Percentiles rank a stretch among this genome's conserved stretches.
Evolutionary conservation across 2,329 filamentous ascomycete species (phyloP).

Genomic region (Cryoendolithus antarcticus): DNA sequence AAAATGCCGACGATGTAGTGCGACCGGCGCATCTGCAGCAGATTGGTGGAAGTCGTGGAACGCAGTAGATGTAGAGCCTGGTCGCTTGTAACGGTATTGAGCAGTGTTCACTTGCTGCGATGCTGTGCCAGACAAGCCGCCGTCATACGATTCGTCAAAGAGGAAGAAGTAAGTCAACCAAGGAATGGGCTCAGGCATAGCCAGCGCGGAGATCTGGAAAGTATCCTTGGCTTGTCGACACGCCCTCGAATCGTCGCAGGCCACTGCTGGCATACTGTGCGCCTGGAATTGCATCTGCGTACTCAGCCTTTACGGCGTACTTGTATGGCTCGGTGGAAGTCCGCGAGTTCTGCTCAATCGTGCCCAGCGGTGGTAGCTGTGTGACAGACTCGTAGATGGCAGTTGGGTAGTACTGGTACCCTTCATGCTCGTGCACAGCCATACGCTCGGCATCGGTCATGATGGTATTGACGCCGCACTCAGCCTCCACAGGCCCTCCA

Average conservation of each 20-base stretch:
- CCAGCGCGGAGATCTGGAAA: slow-evolving; percentile 32
- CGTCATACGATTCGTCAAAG: no score
- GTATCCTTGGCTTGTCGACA: slow-evolving; percentile 35
- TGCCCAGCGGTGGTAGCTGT: slow-evolving; percentile 21
- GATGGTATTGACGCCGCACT: slow-evolving; percentile 24
- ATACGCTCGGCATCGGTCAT: slow-evolving; percentile 31
- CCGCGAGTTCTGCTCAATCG: slow-evolving; percentile 15
- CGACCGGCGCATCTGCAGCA: no score
- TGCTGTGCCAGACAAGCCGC: no score
- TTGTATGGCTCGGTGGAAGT: slow-evolving; percentile 21
- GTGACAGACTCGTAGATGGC: slow-evolving; percentile 30
- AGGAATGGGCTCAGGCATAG: slow-evolving; percentile 11
- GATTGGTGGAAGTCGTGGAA: no score
- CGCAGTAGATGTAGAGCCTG: no score
- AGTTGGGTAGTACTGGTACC: slow-evolving; percentile 36
- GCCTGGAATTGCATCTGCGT: slow-evolving; percentile 22
- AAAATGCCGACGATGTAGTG: no score
- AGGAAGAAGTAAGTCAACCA: no score
- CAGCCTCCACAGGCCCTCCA: slow-evolving; percentile 16
- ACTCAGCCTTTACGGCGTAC: slow-evolving; percentile 31
- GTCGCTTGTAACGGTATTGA: no score
- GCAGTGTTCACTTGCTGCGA: no score
- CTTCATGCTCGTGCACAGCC: slow-evolving; percentile 28
- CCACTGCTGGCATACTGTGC: slow-evolving; percentile 21
- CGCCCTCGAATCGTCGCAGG: slow-evolving; percentile 33